Percentiles rank a stretch among this genome's conserved stretches.
Evolutionary conservation across 2,329 filamentous ascomycete species (phyloP).

Genomic region (Paramyrothecium roridum): DNA sequence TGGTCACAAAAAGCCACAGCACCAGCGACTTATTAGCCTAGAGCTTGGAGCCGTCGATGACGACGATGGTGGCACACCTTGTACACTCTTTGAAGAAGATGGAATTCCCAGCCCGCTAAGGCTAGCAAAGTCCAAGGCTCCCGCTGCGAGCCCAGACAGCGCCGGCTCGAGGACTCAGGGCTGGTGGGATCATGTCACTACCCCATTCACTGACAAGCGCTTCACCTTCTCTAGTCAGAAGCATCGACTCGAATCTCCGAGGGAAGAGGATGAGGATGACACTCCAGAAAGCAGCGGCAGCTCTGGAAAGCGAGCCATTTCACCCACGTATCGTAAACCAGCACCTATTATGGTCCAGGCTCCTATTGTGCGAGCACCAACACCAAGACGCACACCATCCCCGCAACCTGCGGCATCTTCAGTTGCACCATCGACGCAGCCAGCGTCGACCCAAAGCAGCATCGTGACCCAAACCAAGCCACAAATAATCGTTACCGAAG

Average conservation of each 20-base stretch:
- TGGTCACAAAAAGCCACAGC: slow-evolving; percentile 29
- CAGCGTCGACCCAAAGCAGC: slow-evolving; percentile 10
- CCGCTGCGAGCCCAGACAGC: slow-evolving; percentile 39
- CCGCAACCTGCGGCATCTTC: slow-evolving; percentile 16
- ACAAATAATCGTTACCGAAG: slow-evolving; percentile 33
- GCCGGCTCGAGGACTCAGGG: slow-evolving; percentile 60
- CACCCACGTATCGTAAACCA: slow-evolving; percentile 5
- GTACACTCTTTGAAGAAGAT: slow-evolving; percentile 71
- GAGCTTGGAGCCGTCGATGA: slow-evolving; percentile 34
- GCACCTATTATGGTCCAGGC: slow-evolving; percentile 18
- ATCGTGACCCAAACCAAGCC: slow-evolving; percentile 31
- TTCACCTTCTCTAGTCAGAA: slow-evolving; percentile 39
- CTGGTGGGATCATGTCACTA: slow-evolving; percentile 77
- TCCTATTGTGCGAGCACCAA: slow-evolving; percentile 33
- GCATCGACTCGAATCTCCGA: slow-evolving; percentile 26
- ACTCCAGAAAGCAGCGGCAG: slow-evolving; percentile 30
- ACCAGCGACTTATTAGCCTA: slow-evolving; percentile 34
- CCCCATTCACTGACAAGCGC: slow-evolving; percentile 57
- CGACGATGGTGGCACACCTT: slow-evolving; percentile 54
- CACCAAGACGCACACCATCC: slow-evolving; percentile 29
- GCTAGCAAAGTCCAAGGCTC: slow-evolving; percentile 33
- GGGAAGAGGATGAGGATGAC: slow-evolving; percentile 23
- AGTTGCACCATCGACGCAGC: slow-evolving; percentile 14
- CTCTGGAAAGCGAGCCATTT: slow-evolving; percentile 7
- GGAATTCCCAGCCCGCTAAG: slow-evolving; percentile 39